phyloP scores from a whole-genome alignment of 2,329 filamentous ascomycete genomes.

The Zarea fungicola region DNA sequence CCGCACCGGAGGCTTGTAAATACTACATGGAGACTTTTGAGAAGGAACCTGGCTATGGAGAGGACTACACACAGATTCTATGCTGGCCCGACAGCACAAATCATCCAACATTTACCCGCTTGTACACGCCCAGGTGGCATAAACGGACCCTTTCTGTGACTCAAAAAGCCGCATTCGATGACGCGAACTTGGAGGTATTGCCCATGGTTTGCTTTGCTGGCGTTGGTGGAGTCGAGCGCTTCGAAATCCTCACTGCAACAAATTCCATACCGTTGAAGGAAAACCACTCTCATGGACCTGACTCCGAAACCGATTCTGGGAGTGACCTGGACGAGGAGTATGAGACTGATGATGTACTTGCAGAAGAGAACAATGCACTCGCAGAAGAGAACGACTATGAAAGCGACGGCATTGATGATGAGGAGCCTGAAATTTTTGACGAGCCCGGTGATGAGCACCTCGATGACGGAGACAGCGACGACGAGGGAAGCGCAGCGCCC shows the following conservation, averaged over 20 bases:
- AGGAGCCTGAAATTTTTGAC: conserved; percentile 21
- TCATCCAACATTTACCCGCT: conserved; percentile 25
- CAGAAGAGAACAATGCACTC: conserved; percentile 6
- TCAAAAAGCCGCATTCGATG: conserved; percentile 5
- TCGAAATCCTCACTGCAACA: conserved; percentile 15
- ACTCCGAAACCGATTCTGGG: conserved; percentile 1
- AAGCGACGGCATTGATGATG: conserved; percentile 35
- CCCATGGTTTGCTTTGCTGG: conserved; percentile 29
- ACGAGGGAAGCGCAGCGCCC: conserved; percentile 13
- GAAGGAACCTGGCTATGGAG: conserved; percentile 19
- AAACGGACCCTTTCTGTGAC: background rate
- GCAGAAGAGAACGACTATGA: conserved; percentile 29
- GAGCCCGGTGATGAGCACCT: conserved; percentile 23
- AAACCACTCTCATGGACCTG: conserved; percentile 10
- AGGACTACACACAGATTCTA: conserved; percentile 22
- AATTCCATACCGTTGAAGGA: conserved; percentile 3
- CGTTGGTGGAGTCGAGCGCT: conserved; percentile 15
- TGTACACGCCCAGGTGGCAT: conserved; percentile 18
- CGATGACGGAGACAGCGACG: conserved; percentile 17
- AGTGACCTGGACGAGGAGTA: conserved; percentile 17
- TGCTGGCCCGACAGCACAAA: conserved; percentile 31
- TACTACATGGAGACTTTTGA: conserved; percentile 25
- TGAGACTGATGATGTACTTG: conserved; percentile 11
- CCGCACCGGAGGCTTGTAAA: conserved; percentile 23
- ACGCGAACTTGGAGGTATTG: conserved; percentile 19